Conservation (phyloP, 169 alveolate genomes). For the Eimeria praecox region DNA sequence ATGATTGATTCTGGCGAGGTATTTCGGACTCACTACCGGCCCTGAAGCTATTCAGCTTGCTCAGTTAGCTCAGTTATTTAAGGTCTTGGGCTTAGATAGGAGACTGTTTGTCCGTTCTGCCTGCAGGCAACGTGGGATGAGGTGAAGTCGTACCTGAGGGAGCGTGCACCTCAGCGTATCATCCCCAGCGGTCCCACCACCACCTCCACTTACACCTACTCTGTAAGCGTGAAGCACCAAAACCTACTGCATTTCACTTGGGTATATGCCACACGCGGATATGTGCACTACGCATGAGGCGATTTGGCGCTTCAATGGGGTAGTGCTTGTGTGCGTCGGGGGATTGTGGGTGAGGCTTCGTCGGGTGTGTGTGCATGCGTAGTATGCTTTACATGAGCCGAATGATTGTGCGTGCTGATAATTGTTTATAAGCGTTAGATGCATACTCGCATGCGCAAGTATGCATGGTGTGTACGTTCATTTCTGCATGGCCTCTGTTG, state of each 20-base stretch:
- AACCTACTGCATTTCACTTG: not conserved
- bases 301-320: not conserved
- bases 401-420: too few species aligned
- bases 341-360: not conserved
- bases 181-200: conserved; percentile 61
- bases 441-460: not conserved
- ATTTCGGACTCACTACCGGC: not conserved
- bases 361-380: not conserved
- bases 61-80: not conserved
- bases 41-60: not conserved
- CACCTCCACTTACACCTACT: conserved; percentile 40
- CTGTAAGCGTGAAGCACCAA: not conserved
- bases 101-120: not conserved
- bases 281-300: not conserved
- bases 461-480: not conserved
- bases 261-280: not conserved
- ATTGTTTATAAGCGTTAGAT: too few species aligned
- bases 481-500: too few species aligned
- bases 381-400: not conserved
- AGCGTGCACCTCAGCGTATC: conserved; percentile 69
- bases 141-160: conserved; percentile 73
- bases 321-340: not conserved
- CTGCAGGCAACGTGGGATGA: conserved; percentile 82
- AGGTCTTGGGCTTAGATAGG: not conserved
- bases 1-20: conserved; percentile 78